Evolutionary conservation across 176 grass and related monocot species (phyloP), one percentile per base, ranked within the genome.

Genomic region (Phoenix roebelenii): DNA sequence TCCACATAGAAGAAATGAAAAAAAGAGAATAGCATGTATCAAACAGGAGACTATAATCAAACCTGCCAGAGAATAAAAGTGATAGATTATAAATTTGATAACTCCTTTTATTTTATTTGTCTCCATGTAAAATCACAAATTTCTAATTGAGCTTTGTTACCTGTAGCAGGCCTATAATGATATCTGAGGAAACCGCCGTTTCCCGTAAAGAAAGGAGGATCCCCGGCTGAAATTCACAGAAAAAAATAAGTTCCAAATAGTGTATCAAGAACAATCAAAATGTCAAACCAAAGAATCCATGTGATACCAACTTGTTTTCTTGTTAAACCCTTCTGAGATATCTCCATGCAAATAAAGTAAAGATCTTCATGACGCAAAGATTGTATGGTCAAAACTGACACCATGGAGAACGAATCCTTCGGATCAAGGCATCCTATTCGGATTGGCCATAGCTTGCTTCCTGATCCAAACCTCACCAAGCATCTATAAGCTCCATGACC

Each of bases 401-500:
- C 17, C 58, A 18, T n/a, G n/a, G 58, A 60, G 17, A 28, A 60
- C 1, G 58, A 60, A 18, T 60, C 6, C 28, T 60, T 60, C 3
- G 16, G 58, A 35, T 60, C 58, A 35, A 32, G 58, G 16, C 58
- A 60, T 30, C 58, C 58, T 30, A 60, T 60, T 60, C 58, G 39
- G 58, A 60, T 60, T 39, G 26, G 26, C 58, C 58, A 60, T 18
- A 10, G 16, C 16, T 60, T 32, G 25, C 25, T 39, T 60, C 58
- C 58, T 60, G 58, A 60, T 39, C 25, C 58, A 60, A 30, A 60
- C 16, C 58, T 35, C 24, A 60, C n/a, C 20, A 32, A 60, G 28
- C 26, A 60, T 60, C 25, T 60, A 16, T 60, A 60, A 60, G 16
- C 15, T 39, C 16, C 58, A 30, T 39, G 15, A 60, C 58, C 26